Percentiles rank a stretch among this genome's conserved stretches.
Conservation (phyloP, 2,329 filamentous ascomycete genomes). For the Coccinonectria pachysandricola region DNA sequence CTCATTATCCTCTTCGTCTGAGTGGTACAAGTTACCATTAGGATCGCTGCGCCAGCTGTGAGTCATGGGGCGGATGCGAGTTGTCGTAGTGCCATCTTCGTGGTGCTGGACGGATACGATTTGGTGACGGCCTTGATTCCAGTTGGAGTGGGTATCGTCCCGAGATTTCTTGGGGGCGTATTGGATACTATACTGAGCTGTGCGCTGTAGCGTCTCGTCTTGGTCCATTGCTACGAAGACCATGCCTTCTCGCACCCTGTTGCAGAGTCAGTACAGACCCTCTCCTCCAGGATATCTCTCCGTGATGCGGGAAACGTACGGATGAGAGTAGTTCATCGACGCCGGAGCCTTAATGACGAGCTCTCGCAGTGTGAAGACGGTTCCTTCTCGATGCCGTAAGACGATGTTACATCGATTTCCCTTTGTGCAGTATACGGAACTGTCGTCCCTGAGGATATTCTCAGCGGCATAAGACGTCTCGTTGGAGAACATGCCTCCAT, state of each 20-base stretch:
- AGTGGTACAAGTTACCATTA: constrained; percentile 19
- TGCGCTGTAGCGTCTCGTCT: constrained; percentile 63
- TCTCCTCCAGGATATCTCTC: no score
- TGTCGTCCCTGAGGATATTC: constrained; percentile 75
- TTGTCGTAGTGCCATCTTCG: constrained; percentile 39
- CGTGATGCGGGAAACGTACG: constrained; percentile 50
- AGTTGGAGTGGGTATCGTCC: no score
- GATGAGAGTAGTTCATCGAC: constrained; percentile 65
- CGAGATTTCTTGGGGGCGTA: no score
- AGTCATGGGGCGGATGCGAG: constrained; percentile 32
- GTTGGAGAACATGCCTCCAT: constrained; percentile 63
- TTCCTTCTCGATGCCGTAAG: constrained; percentile 67
- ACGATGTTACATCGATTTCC: constrained; percentile 81
- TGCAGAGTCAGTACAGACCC: constrained; percentile 8
- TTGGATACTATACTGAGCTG: constrained; percentile 65
- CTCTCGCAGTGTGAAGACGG: constrained; percentile 74
- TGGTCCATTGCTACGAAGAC: constrained; percentile 82
- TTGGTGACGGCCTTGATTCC: no score
- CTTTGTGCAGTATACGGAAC: constrained; percentile 82
- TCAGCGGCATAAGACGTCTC: constrained; percentile 57
- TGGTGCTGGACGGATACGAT: constrained; percentile 45
- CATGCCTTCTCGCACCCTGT: constrained; percentile 79
- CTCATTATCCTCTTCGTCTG: no score
- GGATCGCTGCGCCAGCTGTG: constrained; percentile 27
- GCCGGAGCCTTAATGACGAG: constrained; percentile 80